Percentiles rank a stretch among this genome's conserved stretches.
phyloP scores from a whole-genome alignment of 768 basidiomycete species.

The Lactarius hengduanensis region DNA sequence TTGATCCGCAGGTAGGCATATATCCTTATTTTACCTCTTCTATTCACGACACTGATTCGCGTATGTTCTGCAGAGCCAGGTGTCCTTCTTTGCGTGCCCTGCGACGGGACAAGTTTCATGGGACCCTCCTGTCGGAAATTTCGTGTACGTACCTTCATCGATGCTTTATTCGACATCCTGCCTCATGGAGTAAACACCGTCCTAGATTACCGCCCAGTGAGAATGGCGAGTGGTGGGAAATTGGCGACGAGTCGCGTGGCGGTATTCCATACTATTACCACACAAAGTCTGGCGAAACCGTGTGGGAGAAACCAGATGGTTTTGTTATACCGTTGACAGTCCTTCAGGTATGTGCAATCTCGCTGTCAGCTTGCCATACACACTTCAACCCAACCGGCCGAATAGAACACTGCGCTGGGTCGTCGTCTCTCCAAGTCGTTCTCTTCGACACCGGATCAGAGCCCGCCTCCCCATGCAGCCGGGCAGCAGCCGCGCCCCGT shows the following conservation, averaged over 20 bases:
- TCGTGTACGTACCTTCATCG: constrained; percentile 58
- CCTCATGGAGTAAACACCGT: constrained; percentile 17
- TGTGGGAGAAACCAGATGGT: constrained; percentile 87
- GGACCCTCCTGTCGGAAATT: constrained; percentile 88
- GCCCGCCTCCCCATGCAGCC: constrained; percentile 11
- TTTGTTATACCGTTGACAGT: constrained; percentile 91
- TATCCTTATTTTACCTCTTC: constrained; percentile 16
- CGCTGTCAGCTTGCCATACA: constrained; percentile 10
- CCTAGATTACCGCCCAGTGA: constrained; percentile 74
- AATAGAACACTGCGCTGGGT: constrained; percentile 68
- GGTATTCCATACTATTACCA: constrained; percentile 93
- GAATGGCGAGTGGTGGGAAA: constrained; percentile 96
- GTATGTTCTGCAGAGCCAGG: constrained; percentile 49
- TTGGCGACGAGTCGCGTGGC: constrained; percentile 77
- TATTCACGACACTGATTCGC: constrained; percentile 7
- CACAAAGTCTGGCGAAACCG: constrained; percentile 85
- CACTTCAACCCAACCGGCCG: constrained; percentile 9
- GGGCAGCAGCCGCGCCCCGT: constrained; percentile 10
- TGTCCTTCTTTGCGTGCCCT: constrained; percentile 89
- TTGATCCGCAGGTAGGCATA: constrained; percentile 78
- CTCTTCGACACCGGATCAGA: constrained; percentile 30
- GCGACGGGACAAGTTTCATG: constrained; percentile 90
- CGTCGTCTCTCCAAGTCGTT: constrained; percentile 55
- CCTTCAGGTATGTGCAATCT: constrained; percentile 59
- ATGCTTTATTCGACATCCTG: constrained; percentile 21